Percentiles rank a stretch among this genome's conserved stretches.
These are phyloP conservation scores for Trichoderma citrinoviride DNA, from an alignment of 2,329 filamentous ascomycete species.

Conservation along the genomic window DNA sequence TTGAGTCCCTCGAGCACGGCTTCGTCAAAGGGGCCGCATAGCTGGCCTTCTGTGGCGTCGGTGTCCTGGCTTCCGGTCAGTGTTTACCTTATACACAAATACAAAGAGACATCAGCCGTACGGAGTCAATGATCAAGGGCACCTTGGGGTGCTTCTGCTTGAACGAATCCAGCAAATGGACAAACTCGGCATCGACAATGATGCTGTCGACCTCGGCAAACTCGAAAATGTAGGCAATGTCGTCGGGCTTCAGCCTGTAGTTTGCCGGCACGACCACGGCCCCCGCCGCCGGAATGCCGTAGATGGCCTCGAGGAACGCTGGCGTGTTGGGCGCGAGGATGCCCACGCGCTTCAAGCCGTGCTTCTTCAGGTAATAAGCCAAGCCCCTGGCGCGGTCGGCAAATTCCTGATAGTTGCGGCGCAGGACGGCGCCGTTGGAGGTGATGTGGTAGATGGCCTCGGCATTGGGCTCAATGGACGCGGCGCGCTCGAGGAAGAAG, in stretches of 20 bases:
- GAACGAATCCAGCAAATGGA: constrained; percentile 66
- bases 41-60: constrained; percentile 69
- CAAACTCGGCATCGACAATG: constrained; percentile 81
- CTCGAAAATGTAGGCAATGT: constrained; percentile 86
- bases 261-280: constrained; percentile 69
- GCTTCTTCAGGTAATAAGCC: constrained; percentile 80
- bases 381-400: constrained; percentile 84
- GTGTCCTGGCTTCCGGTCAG: constrained; percentile 58
- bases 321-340: constrained; percentile 91
- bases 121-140: constrained; percentile 70
- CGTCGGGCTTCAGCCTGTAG: constrained; percentile 70
- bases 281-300: constrained; percentile 79
- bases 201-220: constrained; percentile 85
- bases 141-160: constrained; percentile 58
- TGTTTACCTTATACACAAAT: no score
- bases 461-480: constrained; percentile 81
- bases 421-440: constrained; percentile 68
- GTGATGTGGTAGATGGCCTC: constrained; percentile 84
- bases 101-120: constrained; percentile 29
- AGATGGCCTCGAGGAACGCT: constrained; percentile 87
- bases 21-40: constrained; percentile 77
- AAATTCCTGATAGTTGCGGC: constrained; percentile 75
- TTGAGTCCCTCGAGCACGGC: constrained; percentile 77
- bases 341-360: constrained; percentile 72
- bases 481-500: constrained; percentile 80